A percentile compares a stretch with the other conserved stretches of the same genome.
Conservation (phyloP, 2,329 filamentous ascomycete genomes). For the Parastagonospora avenae region DNA sequence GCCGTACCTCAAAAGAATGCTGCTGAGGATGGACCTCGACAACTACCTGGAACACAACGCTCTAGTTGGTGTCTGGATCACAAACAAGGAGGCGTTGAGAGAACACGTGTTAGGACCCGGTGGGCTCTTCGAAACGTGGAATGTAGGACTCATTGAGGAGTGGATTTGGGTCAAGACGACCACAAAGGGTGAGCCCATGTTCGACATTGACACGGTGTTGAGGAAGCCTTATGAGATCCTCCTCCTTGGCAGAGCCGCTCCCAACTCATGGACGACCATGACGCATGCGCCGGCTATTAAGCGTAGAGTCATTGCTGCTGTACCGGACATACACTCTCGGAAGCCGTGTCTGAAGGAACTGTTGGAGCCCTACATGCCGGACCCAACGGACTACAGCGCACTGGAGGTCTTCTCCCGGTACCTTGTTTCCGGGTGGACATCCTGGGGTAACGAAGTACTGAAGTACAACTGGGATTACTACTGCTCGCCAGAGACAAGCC, state of each 20-base stretch:
- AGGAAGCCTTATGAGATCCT: conserved; percentile 79
- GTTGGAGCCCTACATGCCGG: conserved; percentile 61
- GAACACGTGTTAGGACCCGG: conserved; percentile 59
- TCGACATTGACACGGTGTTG: conserved; percentile 64
- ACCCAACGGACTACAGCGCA: conserved; percentile 55
- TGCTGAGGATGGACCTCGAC: conserved; percentile 55
- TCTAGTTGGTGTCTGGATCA: conserved; percentile 76
- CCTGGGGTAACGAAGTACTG: conserved; percentile 76
- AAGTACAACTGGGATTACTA: conserved; percentile 67
- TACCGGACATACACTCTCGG: conserved; percentile 77
- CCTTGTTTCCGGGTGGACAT: conserved; percentile 76
- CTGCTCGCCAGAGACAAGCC: conserved; percentile 47
- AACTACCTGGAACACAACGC: conserved; percentile 40
- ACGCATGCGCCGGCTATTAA: conserved; percentile 38
- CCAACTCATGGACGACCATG: conserved; percentile 30
- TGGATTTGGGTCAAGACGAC: conserved; percentile 84
- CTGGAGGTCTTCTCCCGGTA: conserved; percentile 81
- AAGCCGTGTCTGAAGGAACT: conserved; percentile 73
- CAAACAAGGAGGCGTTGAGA: conserved; percentile 67
- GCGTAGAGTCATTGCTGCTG: conserved; percentile 67
- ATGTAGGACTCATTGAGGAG: conserved; percentile 67
- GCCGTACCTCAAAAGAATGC: conserved; percentile 52
- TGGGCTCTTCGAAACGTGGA: conserved; percentile 71
- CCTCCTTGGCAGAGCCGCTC: conserved; percentile 59
- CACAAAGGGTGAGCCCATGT: conserved; percentile 66